Base-by-base conservation (phyloP, 805 yeast species). In the Sugiyamaella lignohabitans region DNA sequence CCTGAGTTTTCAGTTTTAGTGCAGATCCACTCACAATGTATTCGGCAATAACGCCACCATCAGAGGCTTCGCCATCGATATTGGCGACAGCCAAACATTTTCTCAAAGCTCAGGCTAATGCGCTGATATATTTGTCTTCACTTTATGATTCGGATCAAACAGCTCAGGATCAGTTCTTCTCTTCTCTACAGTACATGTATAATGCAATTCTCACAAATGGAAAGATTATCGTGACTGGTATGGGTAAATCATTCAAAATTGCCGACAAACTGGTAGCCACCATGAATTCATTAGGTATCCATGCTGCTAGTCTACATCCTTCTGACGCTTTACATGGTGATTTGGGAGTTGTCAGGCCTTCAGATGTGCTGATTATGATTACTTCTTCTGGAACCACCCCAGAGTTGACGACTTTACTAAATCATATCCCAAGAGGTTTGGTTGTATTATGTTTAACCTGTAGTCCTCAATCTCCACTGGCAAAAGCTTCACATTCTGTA, bases 251-350 rank as follows among this genome's bases (percentile, higher is more conserved):
- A 1, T 78, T 69, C 64, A 86, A 86, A 63, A 84, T 87, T 29
- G 94, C 87, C 11, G 70, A 75, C 47, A 87, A 87, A 64, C 67
- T 82, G 11, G 86, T 78, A 45, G 95, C 96, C 6, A 87, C 95
- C 3, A 68, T 87, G 63, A 85, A 83, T 59, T 86, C 95, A 0
- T 69, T 88, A 48, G 80, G 88, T 24, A 73, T 87, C 43, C 80
- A 78, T 43, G 72, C 95, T 0, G 75, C 79, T 0, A 55, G 75
- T 1, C 66, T 87, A 45, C 96, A 87, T 59, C 95, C 96, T 0
- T 68, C 85, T 3, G 96, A 87, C 51, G 96, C 96, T 0, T 67
- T 88, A 17, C 96, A 87, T 61, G 96, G 96, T 4, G 96, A 87
- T 62, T 71, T 87, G 55, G 96, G 96, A 1, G 65, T 81, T 34